Evolutionary conservation across 1,284 basidiomycete species (phyloP).

Genomic region (Sporisorium exsertum): DNA sequence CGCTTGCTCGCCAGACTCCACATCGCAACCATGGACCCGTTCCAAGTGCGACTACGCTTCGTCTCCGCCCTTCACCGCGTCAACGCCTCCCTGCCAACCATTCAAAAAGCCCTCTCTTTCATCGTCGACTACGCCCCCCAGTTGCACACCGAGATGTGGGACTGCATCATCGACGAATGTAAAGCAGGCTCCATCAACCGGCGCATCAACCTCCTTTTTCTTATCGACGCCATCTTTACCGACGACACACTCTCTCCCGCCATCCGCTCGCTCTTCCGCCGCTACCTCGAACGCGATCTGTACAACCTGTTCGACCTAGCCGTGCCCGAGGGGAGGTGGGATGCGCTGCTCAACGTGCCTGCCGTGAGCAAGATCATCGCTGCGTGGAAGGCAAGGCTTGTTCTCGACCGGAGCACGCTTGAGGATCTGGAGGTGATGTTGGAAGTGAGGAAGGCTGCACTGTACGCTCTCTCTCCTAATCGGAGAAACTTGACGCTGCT

Average conservation of each 20-base stretch:
- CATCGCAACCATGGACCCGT: slow-evolving; percentile 51
- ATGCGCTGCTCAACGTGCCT: slow-evolving; percentile 39
- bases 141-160: slow-evolving; percentile 88
- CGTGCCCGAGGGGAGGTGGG: slow-evolving; percentile 38
- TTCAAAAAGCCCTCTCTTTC: slow-evolving; percentile 86
- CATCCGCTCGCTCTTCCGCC: slow-evolving; percentile 24
- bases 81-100: slow-evolving; percentile 79
- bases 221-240: slow-evolving; percentile 80
- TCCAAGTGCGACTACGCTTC: slow-evolving; percentile 68
- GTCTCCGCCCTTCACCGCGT: slow-evolving; percentile 60
- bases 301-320: slow-evolving; percentile 36
- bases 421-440: slow-evolving; percentile 25
- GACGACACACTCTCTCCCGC: slow-evolving; percentile 31
- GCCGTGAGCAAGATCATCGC: slow-evolving; percentile 32
- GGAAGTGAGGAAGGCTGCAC: slow-evolving; percentile 8
- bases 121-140: slow-evolving; percentile 85
- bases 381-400: slow-evolving; percentile 22
- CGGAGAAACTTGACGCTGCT: slow-evolving; percentile 65
- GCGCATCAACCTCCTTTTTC: slow-evolving; percentile 90
- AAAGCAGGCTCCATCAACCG: slow-evolving; percentile 85
- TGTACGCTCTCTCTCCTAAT: slow-evolving; percentile 33
- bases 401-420: slow-evolving; percentile 11
- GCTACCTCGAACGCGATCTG: slow-evolving; percentile 30
- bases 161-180: slow-evolving; percentile 89
- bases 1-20: no score